Base-by-base conservation (phyloP, 495 filamentous ascomycete genomes). In the Evernia prunastri region DNA sequence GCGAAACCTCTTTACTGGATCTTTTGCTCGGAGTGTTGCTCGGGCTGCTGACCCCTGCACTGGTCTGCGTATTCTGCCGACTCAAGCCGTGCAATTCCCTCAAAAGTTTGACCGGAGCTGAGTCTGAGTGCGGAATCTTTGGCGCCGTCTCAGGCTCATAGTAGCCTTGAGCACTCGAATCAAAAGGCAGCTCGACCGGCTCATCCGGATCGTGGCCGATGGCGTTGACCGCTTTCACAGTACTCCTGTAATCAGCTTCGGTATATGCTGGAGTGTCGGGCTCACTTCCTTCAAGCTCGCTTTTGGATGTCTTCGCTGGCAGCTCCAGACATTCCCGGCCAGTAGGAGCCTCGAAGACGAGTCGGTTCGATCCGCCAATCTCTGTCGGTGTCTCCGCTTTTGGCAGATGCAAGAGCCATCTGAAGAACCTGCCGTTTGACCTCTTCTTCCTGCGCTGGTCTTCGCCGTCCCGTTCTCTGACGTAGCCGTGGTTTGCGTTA, bases 121-220 rank as follows among this genome's bases (percentile, higher is more conserved):
- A 35, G 12, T 31, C 36, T 0, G 47, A 27, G 27, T 18, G 15
- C 10, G 29, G 27, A 42, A 39, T 58, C 25, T 59, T 58, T 29
- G 43, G 11, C 15, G 33, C 15, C 7, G 33, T 36, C 33, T 54
- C 43, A 39, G 45, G 56, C 23, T 53, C 33, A 39, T 49, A 51
- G 31, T 35, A 54, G 5, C 43, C 56, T 43, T 39, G 40, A 54
- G 43, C 59, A 49, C 63, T 66, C 25, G 63, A 51, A 37, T 58
- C 40, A 47, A 61, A 66, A 23, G 63, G 63, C 37, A 66, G 63
- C 47, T 66, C 63, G 3, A 66, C 63, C 15, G 63, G 63, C 18
- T 49, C 54, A 15, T 31, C 47, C 7, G 63, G 63, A 66, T 66
- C 63, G 36, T 66, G 63, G 13, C 63, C 63, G 20, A 66, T 61